phyloP scores from a whole-genome alignment of 2,329 filamentous ascomycete genomes.

The Pleochaeta shiraiana region DNA sequence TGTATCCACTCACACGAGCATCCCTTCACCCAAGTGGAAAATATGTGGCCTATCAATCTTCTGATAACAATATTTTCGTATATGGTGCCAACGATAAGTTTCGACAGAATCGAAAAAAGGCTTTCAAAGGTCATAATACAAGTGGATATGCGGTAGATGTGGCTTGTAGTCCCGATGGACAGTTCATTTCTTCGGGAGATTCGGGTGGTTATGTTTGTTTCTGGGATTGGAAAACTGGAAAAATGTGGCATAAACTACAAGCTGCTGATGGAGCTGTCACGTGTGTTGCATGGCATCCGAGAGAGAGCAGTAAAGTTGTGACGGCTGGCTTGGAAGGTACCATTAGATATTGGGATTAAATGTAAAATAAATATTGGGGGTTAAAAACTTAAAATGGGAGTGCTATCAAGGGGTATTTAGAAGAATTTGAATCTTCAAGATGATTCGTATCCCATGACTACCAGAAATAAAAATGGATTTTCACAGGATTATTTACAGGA shows the following conservation, averaged over 20 bases:
- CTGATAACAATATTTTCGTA: conserved; percentile 92
- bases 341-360: conserved; percentile 82
- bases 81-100: conserved; percentile 93
- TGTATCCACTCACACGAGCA: conserved; percentile 87
- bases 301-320: conserved; percentile 85
- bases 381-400: too few species aligned
- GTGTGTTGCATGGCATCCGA: conserved; percentile 90
- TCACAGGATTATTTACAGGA: too few species aligned
- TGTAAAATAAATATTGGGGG: neutral
- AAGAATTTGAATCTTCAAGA: too few species aligned
- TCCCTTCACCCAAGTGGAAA: conserved; percentile 74
- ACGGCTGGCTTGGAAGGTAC: conserved; percentile 77
- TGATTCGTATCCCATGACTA: too few species aligned
- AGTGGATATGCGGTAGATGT: conserved; percentile 86
- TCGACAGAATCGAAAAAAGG: conserved; percentile 93
- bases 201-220: conserved; percentile 79
- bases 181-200: conserved; percentile 76
- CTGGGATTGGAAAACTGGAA: conserved; percentile 99
- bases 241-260: conserved; percentile 94
- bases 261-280: conserved; percentile 65
- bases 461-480: too few species aligned
- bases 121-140: conserved; percentile 88
- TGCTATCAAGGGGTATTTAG: too few species aligned
- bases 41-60: conserved; percentile 81
- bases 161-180: conserved; percentile 71